Base-by-base conservation (phyloP, 2,329 filamentous ascomycete genomes). In the Hypoxylon rubiginosum region DNA sequence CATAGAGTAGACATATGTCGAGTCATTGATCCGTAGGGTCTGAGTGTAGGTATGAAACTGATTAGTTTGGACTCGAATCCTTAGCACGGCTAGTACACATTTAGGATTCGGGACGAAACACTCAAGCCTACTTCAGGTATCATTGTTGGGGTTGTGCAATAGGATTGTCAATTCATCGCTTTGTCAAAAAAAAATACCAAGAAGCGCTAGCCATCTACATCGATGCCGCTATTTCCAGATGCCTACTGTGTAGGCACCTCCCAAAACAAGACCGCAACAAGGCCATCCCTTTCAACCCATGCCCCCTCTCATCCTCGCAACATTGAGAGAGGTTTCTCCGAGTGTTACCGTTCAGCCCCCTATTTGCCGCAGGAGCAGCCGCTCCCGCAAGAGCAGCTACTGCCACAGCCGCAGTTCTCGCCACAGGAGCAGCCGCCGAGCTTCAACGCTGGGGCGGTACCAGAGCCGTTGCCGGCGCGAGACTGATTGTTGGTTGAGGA, bases 311-410 rank as follows among this genome's bases (percentile, higher is more conserved):
- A 30, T 7, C 28, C 21, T 24, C 28, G 28, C 28, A 30, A 30
- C 45, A 15, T 49, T 11, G 13, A 49, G 24, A n/a, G 24, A 15
- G 24, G 19, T 28, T 6, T n/a, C 13, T 6, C 13, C 11, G 17
- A 3, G 15, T 49, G 24, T 10, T 11, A 15, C 30, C 19, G 9
- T 49, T 30, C 2, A n/a, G 46, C 11, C 46, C 24, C 24, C n/a
- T 32, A 30, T 15, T 30, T 50, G 46, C 46, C 46, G 15, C 46
- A 50, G 15, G 46, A 30, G 26, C 46, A 50, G 4, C 26, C 46
- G 15, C 46, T 50, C 13, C 46, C 46, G 26, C 46, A 50, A 30
- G 26, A 7, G 15, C 46, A 50, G 26, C 46, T 30, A 9, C 26
- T 32, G 15, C 26, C 46, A 19, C 46, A 50, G 26, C 11, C n/a